Evolutionary conservation across 2,329 filamentous ascomycete species (phyloP).

Genomic region (Epichloe gansuensis): DNA sequence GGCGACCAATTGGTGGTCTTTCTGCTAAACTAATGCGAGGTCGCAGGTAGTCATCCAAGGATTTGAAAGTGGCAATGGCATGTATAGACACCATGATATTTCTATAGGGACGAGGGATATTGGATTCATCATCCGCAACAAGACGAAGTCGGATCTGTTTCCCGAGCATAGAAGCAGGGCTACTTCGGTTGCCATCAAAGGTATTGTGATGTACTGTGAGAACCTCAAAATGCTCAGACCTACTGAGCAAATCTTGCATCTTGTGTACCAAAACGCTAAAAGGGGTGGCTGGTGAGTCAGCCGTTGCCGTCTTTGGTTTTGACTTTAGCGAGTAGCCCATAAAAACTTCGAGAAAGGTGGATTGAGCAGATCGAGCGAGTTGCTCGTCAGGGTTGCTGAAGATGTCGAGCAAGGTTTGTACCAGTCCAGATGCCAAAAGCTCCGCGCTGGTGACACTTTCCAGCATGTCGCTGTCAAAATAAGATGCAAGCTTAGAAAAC

Average conservation of each 20-base stretch:
- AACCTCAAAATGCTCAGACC: conserved; percentile 96
- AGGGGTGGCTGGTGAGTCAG: conserved; percentile 61
- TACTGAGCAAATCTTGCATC: conserved; percentile 86
- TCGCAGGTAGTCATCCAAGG: conserved; percentile 86
- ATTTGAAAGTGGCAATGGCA: conserved; percentile 95
- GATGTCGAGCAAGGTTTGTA: conserved; percentile 68
- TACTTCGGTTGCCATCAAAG: conserved; percentile 79
- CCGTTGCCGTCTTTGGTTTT: conserved; percentile 49
- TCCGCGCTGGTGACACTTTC: conserved; percentile 95
- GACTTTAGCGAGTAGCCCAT: conserved; percentile 64
- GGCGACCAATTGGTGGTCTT: conserved; percentile 45
- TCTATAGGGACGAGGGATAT: conserved; percentile 74
- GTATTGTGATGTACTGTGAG: conserved; percentile 89
- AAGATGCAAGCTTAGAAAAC: conserved; percentile 63
- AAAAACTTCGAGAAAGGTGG: conserved; percentile 81
- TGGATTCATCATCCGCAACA: conserved; percentile 77
- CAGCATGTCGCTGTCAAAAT: conserved; percentile 79
- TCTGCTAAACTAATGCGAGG: conserved; percentile 77
- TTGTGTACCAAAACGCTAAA: conserved; percentile 90
- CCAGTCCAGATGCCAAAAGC: conserved; percentile 78
- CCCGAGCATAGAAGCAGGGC: conserved; percentile 86
- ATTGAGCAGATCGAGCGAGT: conserved; percentile 54
- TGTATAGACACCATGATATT: conserved; percentile 99
- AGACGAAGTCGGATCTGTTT: conserved; percentile 88
- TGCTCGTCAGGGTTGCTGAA: conserved; percentile 60